These are phyloP conservation scores for Turnera subulata DNA, from an alignment of 345 rosid genomes.

Conservation along the genomic window DNA sequence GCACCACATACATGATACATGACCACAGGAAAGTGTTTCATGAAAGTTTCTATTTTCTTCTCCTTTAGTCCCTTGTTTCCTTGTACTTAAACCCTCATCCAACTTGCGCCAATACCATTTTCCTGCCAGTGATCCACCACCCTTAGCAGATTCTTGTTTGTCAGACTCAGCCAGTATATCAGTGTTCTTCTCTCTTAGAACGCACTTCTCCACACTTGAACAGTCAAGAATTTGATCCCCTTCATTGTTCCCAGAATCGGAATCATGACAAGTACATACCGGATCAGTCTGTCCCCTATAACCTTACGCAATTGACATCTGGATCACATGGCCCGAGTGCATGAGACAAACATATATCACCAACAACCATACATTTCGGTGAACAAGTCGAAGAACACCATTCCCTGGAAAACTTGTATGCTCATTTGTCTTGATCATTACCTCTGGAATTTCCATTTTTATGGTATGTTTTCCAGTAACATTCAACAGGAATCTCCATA, in stretches of 20 bases:
- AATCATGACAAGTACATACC: too few species aligned
- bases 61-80: slow-evolving; percentile 6
- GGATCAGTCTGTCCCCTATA: too few species aligned
- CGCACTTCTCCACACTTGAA: slow-evolving; percentile 3
- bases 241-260: not conserved
- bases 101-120: not conserved
- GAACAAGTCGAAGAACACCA: not conserved
- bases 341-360: slow-evolving; percentile 3
- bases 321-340: not conserved
- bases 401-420: too few species aligned
- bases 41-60: not conserved
- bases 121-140: not conserved
- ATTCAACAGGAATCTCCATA: not conserved
- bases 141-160: slow-evolving; percentile 1
- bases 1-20: slow-evolving; percentile 8
- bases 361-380: not conserved
- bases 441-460: not conserved
- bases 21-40: slow-evolving; percentile 4
- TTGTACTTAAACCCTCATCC: not conserved
- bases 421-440: not conserved
- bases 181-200: not conserved
- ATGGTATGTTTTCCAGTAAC: not conserved
- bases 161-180: too few species aligned
- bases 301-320: not conserved
- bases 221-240: slow-evolving; percentile 7